Base-by-base conservation (phyloP, 164 flowering plant species). In the Taxillus chinensis region DNA sequence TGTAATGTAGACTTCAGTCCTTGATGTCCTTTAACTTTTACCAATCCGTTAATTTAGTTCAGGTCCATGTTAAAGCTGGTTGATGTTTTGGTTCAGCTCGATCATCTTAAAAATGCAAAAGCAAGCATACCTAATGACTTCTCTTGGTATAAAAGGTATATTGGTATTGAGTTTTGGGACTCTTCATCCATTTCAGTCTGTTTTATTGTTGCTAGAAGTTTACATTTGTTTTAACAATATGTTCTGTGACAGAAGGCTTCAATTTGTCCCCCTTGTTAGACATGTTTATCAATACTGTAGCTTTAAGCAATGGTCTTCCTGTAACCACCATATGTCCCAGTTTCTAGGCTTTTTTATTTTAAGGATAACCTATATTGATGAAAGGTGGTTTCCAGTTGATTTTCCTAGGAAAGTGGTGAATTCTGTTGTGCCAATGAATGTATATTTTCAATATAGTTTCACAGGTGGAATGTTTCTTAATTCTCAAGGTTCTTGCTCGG, bases 91-190 rank as follows among this genome's bases (percentile, higher is more conserved):
- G 87, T 93, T 73, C 90, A 90, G 75, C 95, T 93, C 71, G 99
- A 93, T 80, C 97, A 93, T 78, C 96, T 93, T n/a, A 93, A 93
- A 79, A 93, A 93, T 78, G 96, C 99, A 59, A 93, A 93, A 77
- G 95, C 99, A 57, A 93, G 97, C 83, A 93, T 93, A 68, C 99
- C 97, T 45, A 93, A 93, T 86, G 99, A 93, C 63, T 93, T 93
- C 72, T 93, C 99, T 68, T 93, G 99, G 99, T 93, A 90, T 70
- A 93, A 93, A 73, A 93, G 99, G 99, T 93, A 84, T 58, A 65
- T 5, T 6, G 43, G 2, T 27, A 27, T 27, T 27, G 27, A 27
- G 1, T 27, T 27, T 27, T 2, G 27, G 27, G 27, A 27, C 27
- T 27, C 27, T 63, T 3, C 8, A 49, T 54, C 27, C 11, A 50